Conservation (phyloP, 2,329 filamentous ascomycete species). For the Penicillium sp. region DNA sequence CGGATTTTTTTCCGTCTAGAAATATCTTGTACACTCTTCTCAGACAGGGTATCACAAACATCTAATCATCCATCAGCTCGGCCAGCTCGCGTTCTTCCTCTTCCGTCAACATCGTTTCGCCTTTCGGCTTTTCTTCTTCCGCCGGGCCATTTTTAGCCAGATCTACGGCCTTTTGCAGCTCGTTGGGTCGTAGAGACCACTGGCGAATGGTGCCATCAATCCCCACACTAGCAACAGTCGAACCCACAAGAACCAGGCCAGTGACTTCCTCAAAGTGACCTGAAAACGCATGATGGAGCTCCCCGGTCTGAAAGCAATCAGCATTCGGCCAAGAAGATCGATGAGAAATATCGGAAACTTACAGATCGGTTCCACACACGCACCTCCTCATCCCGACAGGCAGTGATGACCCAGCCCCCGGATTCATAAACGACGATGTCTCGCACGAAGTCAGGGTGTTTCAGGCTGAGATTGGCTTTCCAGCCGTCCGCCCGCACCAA, state of each 20-base stretch:
- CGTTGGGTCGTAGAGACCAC: slow-evolving; percentile 67
- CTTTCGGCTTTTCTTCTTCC: slow-evolving; percentile 43
- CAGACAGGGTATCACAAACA: slow-evolving; percentile 14
- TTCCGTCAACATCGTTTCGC: slow-evolving; percentile 62
- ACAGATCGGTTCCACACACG: slow-evolving; percentile 74
- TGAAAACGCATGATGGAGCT: slow-evolving; percentile 66
- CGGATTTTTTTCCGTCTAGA: not conserved
- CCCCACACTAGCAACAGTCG: slow-evolving; percentile 68
- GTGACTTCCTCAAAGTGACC: slow-evolving; percentile 95
- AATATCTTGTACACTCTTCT: not conserved
- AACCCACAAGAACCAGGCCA: slow-evolving; percentile 61
- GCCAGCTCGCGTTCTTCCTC: slow-evolving; percentile 93
- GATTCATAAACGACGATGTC: slow-evolving; percentile 67
- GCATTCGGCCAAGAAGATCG: not conserved
- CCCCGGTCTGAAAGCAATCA: slow-evolving; percentile 55
- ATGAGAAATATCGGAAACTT: slow-evolving; percentile 16
- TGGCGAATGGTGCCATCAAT: slow-evolving; percentile 84
- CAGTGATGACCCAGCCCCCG: slow-evolving; percentile 76
- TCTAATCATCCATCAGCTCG: slow-evolving; percentile 72
- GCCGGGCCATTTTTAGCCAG: slow-evolving; percentile 44
- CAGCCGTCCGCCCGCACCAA: slow-evolving; percentile 66
- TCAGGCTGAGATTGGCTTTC: slow-evolving; percentile 64
- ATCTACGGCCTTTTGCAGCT: slow-evolving; percentile 55
- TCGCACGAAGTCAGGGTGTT: slow-evolving; percentile 85
- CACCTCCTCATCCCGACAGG: slow-evolving; percentile 84